These are phyloP conservation scores for Melastoma candidum DNA, from an alignment of 441 rosid genomes.

Conservation along the genomic window DNA sequence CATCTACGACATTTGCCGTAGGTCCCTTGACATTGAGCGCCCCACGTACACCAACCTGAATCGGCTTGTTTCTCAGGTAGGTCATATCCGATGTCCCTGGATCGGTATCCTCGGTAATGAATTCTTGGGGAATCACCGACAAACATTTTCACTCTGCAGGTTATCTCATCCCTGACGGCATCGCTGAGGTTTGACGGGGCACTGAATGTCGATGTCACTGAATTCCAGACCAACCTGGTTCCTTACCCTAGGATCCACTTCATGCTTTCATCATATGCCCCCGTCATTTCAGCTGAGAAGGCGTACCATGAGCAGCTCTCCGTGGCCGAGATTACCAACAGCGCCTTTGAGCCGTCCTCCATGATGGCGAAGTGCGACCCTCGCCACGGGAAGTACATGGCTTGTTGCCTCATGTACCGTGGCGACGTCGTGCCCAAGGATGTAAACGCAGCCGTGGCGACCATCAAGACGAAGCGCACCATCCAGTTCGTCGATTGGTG, in stretches of 20 bases:
- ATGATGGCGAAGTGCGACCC: slow-evolving; percentile 7
- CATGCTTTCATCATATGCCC: slow-evolving; percentile 4
- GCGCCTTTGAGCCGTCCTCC: slow-evolving; percentile 5
- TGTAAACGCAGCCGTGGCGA: slow-evolving; percentile 2
- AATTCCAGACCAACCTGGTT: slow-evolving; percentile 5
- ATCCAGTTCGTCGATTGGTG: slow-evolving; percentile 3
- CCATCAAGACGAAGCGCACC: background rate
- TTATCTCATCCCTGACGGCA: too few species aligned
- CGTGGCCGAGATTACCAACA: slow-evolving; percentile 5
- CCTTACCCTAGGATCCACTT: slow-evolving; percentile 3
- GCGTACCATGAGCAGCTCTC: slow-evolving; percentile 1
- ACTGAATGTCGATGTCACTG: slow-evolving; percentile 1
- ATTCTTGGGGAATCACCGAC: too few species aligned
- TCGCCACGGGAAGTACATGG: slow-evolving; percentile 7
- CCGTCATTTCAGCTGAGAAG: slow-evolving; percentile 1
- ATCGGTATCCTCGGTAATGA: too few species aligned
- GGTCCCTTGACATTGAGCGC: slow-evolving; percentile 19
- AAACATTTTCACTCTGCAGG: too few species aligned
- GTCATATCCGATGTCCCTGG: background rate
- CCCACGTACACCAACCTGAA: slow-evolving; percentile 18
- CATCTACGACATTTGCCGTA: slow-evolving; percentile 18
- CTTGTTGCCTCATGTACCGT: slow-evolving; percentile 7
- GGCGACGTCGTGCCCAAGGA: slow-evolving; percentile 5
- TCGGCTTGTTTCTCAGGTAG: slow-evolving; percentile 16
- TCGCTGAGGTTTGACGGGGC: too few species aligned